Percentiles rank a stretch among this genome's conserved stretches.
phyloP scores from a whole-genome alignment of 495 filamentous ascomycete species.

The Penicillium turbatum region DNA sequence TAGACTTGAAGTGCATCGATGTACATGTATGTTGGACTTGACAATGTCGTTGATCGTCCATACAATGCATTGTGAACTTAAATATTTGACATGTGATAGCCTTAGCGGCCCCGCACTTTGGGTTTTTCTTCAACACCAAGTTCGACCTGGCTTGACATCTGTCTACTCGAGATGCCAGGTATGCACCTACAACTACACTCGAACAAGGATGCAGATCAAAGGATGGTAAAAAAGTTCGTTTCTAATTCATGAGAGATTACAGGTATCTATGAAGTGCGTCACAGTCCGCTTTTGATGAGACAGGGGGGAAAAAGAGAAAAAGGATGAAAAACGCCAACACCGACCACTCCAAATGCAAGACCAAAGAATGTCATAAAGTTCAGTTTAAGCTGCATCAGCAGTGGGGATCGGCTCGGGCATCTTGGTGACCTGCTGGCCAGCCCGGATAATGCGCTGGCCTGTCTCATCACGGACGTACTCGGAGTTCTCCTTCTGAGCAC shows the following conservation, averaged over 20 bases:
- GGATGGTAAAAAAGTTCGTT: conserved; percentile 20
- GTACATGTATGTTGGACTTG: too few relatives aligned
- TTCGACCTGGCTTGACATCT: not conserved
- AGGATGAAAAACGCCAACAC: conserved; percentile 26
- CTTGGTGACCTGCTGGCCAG: conserved; percentile 85
- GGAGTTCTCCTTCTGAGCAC: conserved; percentile 78
- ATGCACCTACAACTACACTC: not conserved
- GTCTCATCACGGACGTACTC: conserved; percentile 73
- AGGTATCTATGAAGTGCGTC: conserved; percentile 18
- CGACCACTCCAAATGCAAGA: conserved; percentile 25
- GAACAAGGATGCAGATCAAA: not conserved
- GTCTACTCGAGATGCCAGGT: not conserved
- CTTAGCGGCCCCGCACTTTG: not conserved
- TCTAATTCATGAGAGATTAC: conserved; percentile 29
- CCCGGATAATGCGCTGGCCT: conserved; percentile 81
- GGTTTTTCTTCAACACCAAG: not conserved
- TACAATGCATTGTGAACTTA: not conserved
- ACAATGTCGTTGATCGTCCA: too few relatives aligned
- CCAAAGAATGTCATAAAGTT: conserved; percentile 7
- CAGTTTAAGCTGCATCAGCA: conserved; percentile 42
- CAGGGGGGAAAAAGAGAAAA: conserved; percentile 11
- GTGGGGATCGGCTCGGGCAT: conserved; percentile 52
- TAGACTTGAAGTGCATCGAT: too few relatives aligned
- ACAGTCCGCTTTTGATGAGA: conserved; percentile 23
- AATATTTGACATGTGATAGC: conserved; percentile 4